Evolutionary conservation across 1,284 basidiomycete species (phyloP).

Genomic region (Leccinum laetum): DNA sequence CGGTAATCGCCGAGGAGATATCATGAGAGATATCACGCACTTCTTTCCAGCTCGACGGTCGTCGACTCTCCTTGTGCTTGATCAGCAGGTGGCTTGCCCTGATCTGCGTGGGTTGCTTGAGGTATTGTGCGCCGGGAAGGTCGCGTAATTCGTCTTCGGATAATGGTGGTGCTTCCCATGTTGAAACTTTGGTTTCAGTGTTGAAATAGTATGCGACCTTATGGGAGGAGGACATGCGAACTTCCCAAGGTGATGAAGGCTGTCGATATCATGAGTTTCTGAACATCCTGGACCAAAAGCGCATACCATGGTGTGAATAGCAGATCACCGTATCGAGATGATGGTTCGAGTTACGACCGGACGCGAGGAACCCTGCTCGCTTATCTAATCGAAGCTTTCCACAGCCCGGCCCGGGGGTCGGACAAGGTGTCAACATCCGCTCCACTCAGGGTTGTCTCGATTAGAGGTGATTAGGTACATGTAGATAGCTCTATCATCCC

Average conservation of each 20-base stretch:
- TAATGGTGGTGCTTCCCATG: slow-evolving; percentile 71
- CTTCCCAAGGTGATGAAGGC: slow-evolving; percentile 60
- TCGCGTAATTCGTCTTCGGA: slow-evolving; percentile 58
- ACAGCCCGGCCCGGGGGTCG: background rate
- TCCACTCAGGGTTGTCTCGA: background rate
- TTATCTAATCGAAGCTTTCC: slow-evolving; percentile 20
- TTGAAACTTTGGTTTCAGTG: slow-evolving; percentile 64
- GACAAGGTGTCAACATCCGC: background rate
- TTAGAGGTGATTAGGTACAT: slow-evolving; percentile 22
- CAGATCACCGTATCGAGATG: slow-evolving; percentile 15
- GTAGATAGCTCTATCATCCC: slow-evolving; percentile 8
- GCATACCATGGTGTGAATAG: slow-evolving; percentile 22
- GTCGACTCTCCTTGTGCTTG: slow-evolving; percentile 87
- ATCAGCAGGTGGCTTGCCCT: slow-evolving; percentile 95
- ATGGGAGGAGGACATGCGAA: slow-evolving; percentile 82
- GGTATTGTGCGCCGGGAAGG: slow-evolving; percentile 67
- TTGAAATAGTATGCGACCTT: slow-evolving; percentile 92
- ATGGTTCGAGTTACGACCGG: background rate
- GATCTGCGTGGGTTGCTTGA: slow-evolving; percentile 62
- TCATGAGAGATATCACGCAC: slow-evolving; percentile 45
- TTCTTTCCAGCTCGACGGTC: slow-evolving; percentile 93
- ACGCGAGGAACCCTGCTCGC: background rate
- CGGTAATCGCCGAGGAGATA: background rate
- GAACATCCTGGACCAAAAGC: background rate
- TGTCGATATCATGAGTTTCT: slow-evolving; percentile 18